Evolutionary conservation across 192 early-diverging fungal genomes (phyloP).

Genomic region (Ramicandelaber brevisporus): DNA sequence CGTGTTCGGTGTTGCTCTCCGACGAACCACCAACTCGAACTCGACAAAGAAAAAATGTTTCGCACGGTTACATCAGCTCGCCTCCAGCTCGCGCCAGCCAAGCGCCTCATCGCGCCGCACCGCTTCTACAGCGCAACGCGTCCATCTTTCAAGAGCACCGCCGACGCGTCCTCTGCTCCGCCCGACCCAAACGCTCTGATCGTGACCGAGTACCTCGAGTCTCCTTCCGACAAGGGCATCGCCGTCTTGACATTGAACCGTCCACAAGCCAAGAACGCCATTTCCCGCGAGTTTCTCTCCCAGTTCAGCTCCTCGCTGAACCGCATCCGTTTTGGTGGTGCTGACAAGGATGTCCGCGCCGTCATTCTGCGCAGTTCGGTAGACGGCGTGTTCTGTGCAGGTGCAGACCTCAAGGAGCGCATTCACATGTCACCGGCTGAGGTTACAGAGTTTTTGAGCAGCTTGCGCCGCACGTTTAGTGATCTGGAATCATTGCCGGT

Average conservation of each 20-base stretch:
- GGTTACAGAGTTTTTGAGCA: slow-evolving; percentile 58
- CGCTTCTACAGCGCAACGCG: no score
- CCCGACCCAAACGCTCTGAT: no score
- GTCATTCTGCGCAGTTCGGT: slow-evolving; percentile 59
- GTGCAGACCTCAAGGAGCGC: slow-evolving; percentile 89
- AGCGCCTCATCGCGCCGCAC: no score
- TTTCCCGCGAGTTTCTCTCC: slow-evolving; percentile 49
- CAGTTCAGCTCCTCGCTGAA: slow-evolving; percentile 41
- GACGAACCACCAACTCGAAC: no score
- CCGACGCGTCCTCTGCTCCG: no score
- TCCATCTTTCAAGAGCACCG: no score
- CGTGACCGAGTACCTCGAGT: no score
- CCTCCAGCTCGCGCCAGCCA: no score
- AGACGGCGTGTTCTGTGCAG: slow-evolving; percentile 71
- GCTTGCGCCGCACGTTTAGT: slow-evolving; percentile 42
- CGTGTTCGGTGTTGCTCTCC: no score
- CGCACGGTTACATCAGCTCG: no score
- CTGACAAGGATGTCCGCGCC: slow-evolving; percentile 32
- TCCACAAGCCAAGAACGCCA: slow-evolving; percentile 65
- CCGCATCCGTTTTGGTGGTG: slow-evolving; percentile 24
- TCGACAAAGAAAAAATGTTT: no score
- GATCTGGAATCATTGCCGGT: slow-evolving; percentile 70
- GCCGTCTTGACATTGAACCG: slow-evolving; percentile 56
- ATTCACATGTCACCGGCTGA: slow-evolving; percentile 46
- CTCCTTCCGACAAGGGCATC: slow-evolving; percentile 45